A percentile compares a stretch with the other conserved stretches of the same genome.
phyloP scores from a whole-genome alignment of 257 asterid genomes.

The Buddleja alternifolia region DNA sequence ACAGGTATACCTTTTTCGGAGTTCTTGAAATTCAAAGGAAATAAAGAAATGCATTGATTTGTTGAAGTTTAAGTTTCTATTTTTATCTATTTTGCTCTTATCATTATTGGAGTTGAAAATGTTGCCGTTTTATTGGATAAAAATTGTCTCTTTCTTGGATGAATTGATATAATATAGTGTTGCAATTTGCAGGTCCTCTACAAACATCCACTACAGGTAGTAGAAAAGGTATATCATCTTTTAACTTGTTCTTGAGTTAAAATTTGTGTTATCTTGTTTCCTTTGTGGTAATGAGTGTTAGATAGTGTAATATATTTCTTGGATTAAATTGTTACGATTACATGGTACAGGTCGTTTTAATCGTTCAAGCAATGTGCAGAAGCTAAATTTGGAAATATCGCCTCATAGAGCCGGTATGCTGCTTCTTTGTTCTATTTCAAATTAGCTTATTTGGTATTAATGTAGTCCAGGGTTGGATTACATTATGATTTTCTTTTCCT shows the following conservation, averaged over 20 bases:
- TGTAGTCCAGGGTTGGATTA: not conserved
- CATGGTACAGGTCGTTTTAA: conserved; percentile 41
- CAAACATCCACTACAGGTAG: conserved; percentile 20
- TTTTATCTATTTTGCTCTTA: not conserved
- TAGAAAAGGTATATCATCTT: conserved; percentile 22
- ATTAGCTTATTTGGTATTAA: not conserved
- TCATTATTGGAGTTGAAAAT: not conserved
- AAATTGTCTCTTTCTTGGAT: conserved; percentile 6
- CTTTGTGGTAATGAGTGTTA: not conserved
- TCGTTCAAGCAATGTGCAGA: conserved; percentile 42
- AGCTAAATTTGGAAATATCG: conserved; percentile 74
- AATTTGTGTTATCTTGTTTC: not conserved
- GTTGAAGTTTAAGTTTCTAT: not conserved
- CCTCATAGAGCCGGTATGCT: conserved; percentile 94
- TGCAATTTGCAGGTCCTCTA: conserved; percentile 26
- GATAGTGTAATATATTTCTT: not conserved
- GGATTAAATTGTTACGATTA: conserved; percentile 11
- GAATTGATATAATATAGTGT: conserved; percentile 15
- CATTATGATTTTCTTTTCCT: not conserved
- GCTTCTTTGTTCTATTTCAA: not conserved
- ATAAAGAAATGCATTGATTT: not conserved
- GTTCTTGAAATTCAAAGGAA: conserved; percentile 5
- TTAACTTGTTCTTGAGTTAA: not conserved
- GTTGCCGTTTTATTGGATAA: conserved; percentile 14
- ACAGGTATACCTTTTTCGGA: conserved; percentile 26